Conservation (phyloP, 2,329 filamentous ascomycete species). For the Aspergillus fructus region DNA sequence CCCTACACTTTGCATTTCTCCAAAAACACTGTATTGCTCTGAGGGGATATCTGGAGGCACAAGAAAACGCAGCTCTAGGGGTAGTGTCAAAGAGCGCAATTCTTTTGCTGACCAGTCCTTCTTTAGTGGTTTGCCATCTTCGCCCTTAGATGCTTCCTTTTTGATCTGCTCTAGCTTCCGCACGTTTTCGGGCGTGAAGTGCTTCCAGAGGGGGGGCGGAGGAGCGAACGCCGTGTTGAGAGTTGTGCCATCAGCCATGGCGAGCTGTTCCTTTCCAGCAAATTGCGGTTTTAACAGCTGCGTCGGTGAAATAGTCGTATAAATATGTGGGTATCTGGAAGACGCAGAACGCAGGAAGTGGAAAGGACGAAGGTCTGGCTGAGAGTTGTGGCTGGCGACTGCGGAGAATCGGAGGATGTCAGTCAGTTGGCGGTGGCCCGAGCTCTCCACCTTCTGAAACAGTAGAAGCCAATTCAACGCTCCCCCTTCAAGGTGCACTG, state of each 20-base stretch:
- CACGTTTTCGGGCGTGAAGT: constrained; percentile 77
- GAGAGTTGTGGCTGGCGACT: constrained; percentile 4
- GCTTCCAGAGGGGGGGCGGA: constrained; percentile 85
- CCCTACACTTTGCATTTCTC: constrained; percentile 61
- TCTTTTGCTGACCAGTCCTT: constrained; percentile 36
- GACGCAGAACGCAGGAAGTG: background rate
- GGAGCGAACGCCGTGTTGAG: constrained; percentile 72
- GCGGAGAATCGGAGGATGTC: constrained; percentile 16
- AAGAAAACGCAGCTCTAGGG: constrained; percentile 71
- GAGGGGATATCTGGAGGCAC: constrained; percentile 78
- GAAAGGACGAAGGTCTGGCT: background rate
- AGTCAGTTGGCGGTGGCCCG: constrained; percentile 16
- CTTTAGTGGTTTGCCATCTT: constrained; percentile 28
- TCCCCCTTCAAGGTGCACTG: too few species aligned
- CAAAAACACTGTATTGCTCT: constrained; percentile 74
- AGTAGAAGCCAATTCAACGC: background rate
- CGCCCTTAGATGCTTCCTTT: constrained; percentile 33
- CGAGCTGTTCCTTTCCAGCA: background rate
- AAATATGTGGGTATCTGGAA: background rate
- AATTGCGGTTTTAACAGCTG: background rate
- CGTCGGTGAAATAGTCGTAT: background rate
- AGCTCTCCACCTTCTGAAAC: constrained; percentile 10
- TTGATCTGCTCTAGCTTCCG: constrained; percentile 56
- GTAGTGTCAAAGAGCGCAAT: constrained; percentile 51
- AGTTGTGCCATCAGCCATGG: constrained; percentile 59